Percentiles rank a stretch among this genome's conserved stretches.
These are phyloP conservation scores for Butyriboletus appendiculatus DNA, from an alignment of 1,284 basidiomycete species.

Conservation along the genomic window DNA sequence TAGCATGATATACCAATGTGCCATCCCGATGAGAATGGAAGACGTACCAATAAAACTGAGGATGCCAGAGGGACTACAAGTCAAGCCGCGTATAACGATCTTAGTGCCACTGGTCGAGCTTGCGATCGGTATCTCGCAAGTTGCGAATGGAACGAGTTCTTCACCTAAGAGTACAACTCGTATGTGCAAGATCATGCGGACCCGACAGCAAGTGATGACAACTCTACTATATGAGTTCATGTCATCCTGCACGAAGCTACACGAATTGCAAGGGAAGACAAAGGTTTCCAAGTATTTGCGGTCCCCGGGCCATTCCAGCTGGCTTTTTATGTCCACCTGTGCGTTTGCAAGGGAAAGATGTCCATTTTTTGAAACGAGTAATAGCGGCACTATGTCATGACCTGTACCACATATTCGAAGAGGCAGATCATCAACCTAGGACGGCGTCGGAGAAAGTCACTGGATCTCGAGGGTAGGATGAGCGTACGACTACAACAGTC, in stretches of 20 bases:
- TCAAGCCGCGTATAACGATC: constrained; percentile 16
- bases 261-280: constrained; percentile 44
- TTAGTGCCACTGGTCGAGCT: background rate
- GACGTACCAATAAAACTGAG: constrained; percentile 34
- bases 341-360: constrained; percentile 46
- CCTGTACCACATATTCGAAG: constrained; percentile 47
- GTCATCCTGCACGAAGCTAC: constrained; percentile 44
- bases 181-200: constrained; percentile 14
- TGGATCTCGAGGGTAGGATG: constrained; percentile 1
- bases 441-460: constrained; percentile 23
- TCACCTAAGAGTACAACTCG: constrained; percentile 25
- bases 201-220: constrained; percentile 24
- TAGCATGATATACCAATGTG: constrained; percentile 4
- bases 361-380: constrained; percentile 49
- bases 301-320: constrained; percentile 32
- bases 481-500: constrained; percentile 46
- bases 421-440: constrained; percentile 47
- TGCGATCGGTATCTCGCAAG: constrained; percentile 25
- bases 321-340: constrained; percentile 44
- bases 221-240: constrained; percentile 1
- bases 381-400: constrained; percentile 41
- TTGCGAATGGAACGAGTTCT: constrained; percentile 15
- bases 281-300: constrained; percentile 44
- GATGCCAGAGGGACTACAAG: constrained; percentile 30
- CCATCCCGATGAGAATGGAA: background rate